Conservation (phyloP, 257 asterid species). For the Lavandula angustifolia region DNA sequence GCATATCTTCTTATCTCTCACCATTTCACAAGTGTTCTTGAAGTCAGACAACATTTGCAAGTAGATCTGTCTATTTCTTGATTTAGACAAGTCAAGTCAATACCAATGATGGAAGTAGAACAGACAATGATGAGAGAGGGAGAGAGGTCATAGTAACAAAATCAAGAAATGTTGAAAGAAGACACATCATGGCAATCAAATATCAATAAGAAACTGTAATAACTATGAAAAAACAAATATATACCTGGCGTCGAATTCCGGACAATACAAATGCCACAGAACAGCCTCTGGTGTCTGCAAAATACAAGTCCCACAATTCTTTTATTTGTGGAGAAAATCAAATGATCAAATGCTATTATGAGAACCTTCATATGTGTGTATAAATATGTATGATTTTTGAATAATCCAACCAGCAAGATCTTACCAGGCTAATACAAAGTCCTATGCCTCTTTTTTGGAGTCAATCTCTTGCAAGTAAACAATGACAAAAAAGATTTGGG, state of each 20-base stretch:
- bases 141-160: too few relatives aligned
- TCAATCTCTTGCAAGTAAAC: slow-evolving; percentile 28
- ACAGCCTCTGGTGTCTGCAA: too few relatives aligned
- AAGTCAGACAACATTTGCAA: slow-evolving; percentile 12
- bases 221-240: too few relatives aligned
- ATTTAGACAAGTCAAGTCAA: slow-evolving; percentile 19
- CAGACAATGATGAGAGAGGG: not conserved
- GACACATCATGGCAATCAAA: too few relatives aligned
- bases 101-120: slow-evolving; percentile 2
- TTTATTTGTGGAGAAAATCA: slow-evolving; percentile 26
- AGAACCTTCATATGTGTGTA: slow-evolving; percentile 5
- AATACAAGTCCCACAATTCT: too few relatives aligned
- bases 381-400: not conserved
- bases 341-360: slow-evolving; percentile 17
- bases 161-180: too few relatives aligned
- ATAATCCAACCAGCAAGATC: slow-evolving; percentile 21
- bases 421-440: slow-evolving; percentile 36
- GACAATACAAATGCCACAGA: slow-evolving; percentile 28
- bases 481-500: slow-evolving; percentile 31
- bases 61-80: slow-evolving; percentile 29
- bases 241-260: slow-evolving; percentile 29
- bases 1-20: slow-evolving; percentile 7
- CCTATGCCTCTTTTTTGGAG: slow-evolving; percentile 25
- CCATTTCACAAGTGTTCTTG: slow-evolving; percentile 5
- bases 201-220: too few relatives aligned